Percentiles rank a stretch among this genome's conserved stretches.
phyloP scores from a whole-genome alignment of 352 stramenopile species.

The Pythium dissotocum region DNA sequence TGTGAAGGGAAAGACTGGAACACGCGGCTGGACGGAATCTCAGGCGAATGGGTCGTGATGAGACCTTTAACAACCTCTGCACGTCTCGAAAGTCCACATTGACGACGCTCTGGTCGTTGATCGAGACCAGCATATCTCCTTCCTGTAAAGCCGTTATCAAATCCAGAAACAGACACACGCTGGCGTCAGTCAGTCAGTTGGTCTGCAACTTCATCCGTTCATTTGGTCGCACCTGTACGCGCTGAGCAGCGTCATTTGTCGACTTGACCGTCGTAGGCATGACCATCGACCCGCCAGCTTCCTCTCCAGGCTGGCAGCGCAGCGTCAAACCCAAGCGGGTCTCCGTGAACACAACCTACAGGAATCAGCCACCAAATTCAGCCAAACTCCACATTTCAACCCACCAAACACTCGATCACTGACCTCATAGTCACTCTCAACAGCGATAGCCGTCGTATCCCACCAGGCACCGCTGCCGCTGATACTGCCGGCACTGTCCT shows the following conservation, averaged over 20 bases:
- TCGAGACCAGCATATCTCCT: slow-evolving; percentile 65
- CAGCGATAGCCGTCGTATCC: slow-evolving; percentile 1
- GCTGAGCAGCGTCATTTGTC: slow-evolving; percentile 14
- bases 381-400: neutral
- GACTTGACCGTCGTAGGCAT: slow-evolving; percentile 31
- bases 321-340: slow-evolving; percentile 28
- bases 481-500: neutral
- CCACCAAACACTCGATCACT: neutral
- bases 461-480: slow-evolving; percentile 1
- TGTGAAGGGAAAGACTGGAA: neutral
- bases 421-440: neutral
- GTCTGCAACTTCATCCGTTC: neutral
- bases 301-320: slow-evolving; percentile 23
- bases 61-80: slow-evolving; percentile 67
- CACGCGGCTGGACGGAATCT: slow-evolving; percentile 44
- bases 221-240: slow-evolving; percentile 23
- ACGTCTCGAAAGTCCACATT: slow-evolving; percentile 70
- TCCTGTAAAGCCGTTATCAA: slow-evolving; percentile 38
- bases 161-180: neutral
- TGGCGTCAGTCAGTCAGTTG: neutral
- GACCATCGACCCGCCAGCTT: slow-evolving; percentile 9
- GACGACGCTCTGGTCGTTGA: slow-evolving; percentile 69
- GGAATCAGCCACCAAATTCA: neutral
- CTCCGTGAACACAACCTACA: slow-evolving; percentile 29
- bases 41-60: slow-evolving; percentile 61